Conservation (phyloP, 1,284 basidiomycete species). For the Farysia itapuensis region DNA sequence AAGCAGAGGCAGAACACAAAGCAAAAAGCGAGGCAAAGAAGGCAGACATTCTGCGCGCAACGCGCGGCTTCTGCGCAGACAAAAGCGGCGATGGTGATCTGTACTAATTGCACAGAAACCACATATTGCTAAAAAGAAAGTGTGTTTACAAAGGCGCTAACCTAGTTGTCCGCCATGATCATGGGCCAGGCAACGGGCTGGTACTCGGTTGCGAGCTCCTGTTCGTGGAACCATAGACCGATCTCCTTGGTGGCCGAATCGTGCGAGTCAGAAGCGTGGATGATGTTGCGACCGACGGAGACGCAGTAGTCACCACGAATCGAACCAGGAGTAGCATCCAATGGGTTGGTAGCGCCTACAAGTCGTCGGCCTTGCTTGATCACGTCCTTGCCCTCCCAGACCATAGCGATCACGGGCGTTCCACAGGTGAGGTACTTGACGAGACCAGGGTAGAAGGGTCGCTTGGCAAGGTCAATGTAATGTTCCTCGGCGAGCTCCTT, state of each 20-base stretch:
- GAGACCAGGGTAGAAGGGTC: constrained; percentile 50
- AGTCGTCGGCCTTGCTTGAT: constrained; percentile 56
- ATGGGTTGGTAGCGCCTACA: constrained; percentile 55
- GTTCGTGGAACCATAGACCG: constrained; percentile 62
- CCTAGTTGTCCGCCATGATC: constrained; percentile 51
- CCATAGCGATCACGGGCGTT: constrained; percentile 55
- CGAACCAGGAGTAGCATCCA: constrained; percentile 46
- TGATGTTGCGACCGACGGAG: constrained; percentile 61
- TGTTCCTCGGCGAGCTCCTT: constrained; percentile 49
- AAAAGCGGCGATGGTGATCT: constrained; percentile 56
- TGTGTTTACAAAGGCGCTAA: background rate
- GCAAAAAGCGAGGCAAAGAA: constrained; percentile 46
- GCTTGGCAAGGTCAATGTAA: constrained; percentile 51
- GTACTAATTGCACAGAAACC: constrained; percentile 43
- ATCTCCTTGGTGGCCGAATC: constrained; percentile 64
- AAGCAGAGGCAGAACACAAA: constrained; percentile 45
- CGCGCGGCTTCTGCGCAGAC: constrained; percentile 52
- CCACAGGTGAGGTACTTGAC: constrained; percentile 53
- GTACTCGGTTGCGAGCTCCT: constrained; percentile 61
- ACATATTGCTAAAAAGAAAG: background rate
- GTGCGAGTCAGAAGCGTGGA: constrained; percentile 63
- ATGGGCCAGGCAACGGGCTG: constrained; percentile 59
- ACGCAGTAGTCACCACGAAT: constrained; percentile 51
- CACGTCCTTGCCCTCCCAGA: constrained; percentile 57
- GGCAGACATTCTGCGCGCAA: constrained; percentile 44